Evolutionary conservation across 1,284 basidiomycete genomes (phyloP).

Genomic region (Coriolopsis trogii): DNA sequence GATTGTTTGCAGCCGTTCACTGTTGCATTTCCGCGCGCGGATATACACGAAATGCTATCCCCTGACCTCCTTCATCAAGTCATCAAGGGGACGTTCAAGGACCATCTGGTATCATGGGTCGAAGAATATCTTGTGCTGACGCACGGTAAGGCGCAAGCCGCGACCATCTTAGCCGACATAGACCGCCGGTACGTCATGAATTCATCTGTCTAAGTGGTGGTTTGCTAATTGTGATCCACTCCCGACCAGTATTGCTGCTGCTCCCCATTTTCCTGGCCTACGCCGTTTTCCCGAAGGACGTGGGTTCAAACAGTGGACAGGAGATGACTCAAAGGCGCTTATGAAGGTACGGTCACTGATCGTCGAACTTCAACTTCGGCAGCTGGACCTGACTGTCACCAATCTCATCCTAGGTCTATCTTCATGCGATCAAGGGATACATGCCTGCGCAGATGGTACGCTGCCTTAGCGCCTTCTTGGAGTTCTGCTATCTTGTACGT

Average conservation of each 20-base stretch:
- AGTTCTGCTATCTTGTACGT: slow-evolving; percentile 20
- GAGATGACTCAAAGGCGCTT: slow-evolving; percentile 23
- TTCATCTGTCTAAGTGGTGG: neutral
- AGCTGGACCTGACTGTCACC: neutral
- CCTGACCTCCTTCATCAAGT: slow-evolving; percentile 12
- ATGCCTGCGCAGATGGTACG: slow-evolving; percentile 15
- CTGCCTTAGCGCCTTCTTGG: slow-evolving; percentile 11
- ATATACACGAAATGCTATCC: slow-evolving; percentile 10
- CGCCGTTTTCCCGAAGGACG: slow-evolving; percentile 19
- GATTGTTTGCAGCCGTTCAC: slow-evolving; percentile 20
- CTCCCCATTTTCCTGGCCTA: slow-evolving; percentile 16
- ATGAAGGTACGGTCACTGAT: slow-evolving; percentile 20
- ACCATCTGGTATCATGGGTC: slow-evolving; percentile 23
- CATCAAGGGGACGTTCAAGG: slow-evolving; percentile 13
- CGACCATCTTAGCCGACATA: slow-evolving; percentile 14
- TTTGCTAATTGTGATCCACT: neutral
- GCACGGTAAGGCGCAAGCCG: neutral
- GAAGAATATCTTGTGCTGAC: slow-evolving; percentile 4
- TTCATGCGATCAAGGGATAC: slow-evolving; percentile 17
- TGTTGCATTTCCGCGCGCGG: slow-evolving; percentile 1
- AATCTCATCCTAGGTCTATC: slow-evolving; percentile 11
- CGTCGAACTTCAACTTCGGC: too few relatives aligned
- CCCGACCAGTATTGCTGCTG: slow-evolving; percentile 3
- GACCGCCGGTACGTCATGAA: slow-evolving; percentile 21
- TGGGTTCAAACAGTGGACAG: slow-evolving; percentile 27